phyloP scores from a whole-genome alignment of 257 asterid genomes.

The Eustoma russellianum region DNA sequence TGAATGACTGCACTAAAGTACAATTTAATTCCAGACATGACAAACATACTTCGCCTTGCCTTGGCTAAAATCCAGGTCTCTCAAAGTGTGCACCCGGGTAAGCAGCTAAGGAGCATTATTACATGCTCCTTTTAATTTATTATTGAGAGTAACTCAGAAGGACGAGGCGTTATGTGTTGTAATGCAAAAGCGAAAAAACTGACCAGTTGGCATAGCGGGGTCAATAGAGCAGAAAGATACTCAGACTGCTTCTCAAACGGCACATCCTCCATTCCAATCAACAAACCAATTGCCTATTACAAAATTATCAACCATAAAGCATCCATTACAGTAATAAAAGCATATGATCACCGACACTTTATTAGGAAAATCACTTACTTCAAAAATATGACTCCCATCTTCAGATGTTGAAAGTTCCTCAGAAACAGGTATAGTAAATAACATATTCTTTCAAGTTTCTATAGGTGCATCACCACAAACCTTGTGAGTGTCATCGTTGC shows the following conservation, averaged over 20 bases:
- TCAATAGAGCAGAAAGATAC: conserved; percentile 72
- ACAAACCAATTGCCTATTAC: conserved; percentile 82
- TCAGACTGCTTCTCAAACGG: conserved; percentile 74
- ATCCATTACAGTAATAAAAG: conserved; percentile 1
- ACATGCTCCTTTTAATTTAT: neutral
- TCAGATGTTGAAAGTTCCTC: conserved; percentile 53
- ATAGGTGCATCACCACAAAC: conserved; percentile 5
- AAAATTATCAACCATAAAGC: conserved; percentile 3
- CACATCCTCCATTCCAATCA: conserved; percentile 97
- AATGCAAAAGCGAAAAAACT: conserved; percentile 10
- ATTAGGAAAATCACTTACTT: conserved; percentile 35
- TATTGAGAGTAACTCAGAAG: neutral
- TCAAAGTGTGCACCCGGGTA: neutral
- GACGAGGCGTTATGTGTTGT: neutral
- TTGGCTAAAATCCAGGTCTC: neutral
- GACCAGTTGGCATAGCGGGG: conserved; percentile 97
- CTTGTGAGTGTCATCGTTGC: neutral
- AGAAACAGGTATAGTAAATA: conserved; percentile 19
- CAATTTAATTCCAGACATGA: too few species aligned
- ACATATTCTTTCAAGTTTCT: conserved; percentile 1
- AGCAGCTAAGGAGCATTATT: neutral
- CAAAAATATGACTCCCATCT: conserved; percentile 94
- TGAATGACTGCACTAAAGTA: too few species aligned
- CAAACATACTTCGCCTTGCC: neutral
- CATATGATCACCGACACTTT: conserved; percentile 6